Evolutionary conservation across 768 basidiomycete genomes (phyloP), one percentile per base, ranked within the genome.

Genomic region (Boletus sp.): DNA sequence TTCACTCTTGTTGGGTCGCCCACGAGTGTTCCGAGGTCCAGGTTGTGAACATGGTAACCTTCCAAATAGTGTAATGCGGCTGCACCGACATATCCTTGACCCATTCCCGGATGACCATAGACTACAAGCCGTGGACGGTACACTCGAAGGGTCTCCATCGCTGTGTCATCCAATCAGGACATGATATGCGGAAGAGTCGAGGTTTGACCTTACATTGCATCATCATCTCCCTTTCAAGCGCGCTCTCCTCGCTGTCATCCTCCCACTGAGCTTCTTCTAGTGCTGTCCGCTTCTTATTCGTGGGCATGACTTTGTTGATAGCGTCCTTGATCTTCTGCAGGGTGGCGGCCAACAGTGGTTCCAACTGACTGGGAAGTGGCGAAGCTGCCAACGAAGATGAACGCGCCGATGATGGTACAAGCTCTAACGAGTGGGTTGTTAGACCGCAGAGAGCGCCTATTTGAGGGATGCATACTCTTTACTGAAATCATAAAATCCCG

Each of bases 401-500:
- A 40, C 97, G 80, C 2, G 94, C 93, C 10, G 96, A 96, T 0
- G 97, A 97, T 0, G 97, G 97, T 0, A 98, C 87, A 29, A 98
- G 79, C 68, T 94, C 96, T 98, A 50, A 40, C 40, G 43, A 64
- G 11, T 14, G 27, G 1, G 13, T 41, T n/a, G 25, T 68, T n/a
- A 59, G 35, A 29, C 43, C 3, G 42, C 44, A 44, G 21, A 40
- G 35, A 45, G 21, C 2, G n/a, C 25, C 19, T 19, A 17, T 1
- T 7, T 10, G 8, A 55, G 50, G n/a, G 34, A 21, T 10, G 29
- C 86, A 49, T 63, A 97, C 96, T 96, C 72, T 97, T 93, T 53
- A 97, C 84, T 2, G 96, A 92, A 63, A 96, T 88, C 93, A 98
- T 93, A 67, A 99, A 99, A 69, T 99, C 97, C 38, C 91, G 79